phyloP scores from a whole-genome alignment of 2,329 filamentous ascomycete genomes.

The Ophiostoma australiae region DNA sequence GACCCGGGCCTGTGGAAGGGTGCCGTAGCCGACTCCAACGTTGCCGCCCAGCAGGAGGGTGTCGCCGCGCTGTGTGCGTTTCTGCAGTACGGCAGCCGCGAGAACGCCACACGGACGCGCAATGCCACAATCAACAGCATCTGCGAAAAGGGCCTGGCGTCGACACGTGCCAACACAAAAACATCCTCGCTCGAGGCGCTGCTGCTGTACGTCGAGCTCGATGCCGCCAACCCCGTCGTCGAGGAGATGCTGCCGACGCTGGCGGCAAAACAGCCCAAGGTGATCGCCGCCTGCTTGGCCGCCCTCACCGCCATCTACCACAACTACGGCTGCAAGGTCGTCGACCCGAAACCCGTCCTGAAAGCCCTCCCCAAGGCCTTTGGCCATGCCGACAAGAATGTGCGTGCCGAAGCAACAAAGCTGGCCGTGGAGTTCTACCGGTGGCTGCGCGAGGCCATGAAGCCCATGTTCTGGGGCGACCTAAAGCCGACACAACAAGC shows the following conservation, averaged over 20 bases:
- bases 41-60: slow-evolving; percentile 92
- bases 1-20: slow-evolving; percentile 87
- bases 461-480: slow-evolving; percentile 94
- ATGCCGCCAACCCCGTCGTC: slow-evolving; percentile 76
- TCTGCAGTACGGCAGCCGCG: slow-evolving; percentile 79
- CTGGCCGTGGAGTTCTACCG: slow-evolving; percentile 91
- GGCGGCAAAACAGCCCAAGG: slow-evolving; percentile 85
- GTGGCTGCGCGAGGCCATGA: slow-evolving; percentile 97
- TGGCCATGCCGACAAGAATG: slow-evolving; percentile 95
- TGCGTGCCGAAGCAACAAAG: slow-evolving; percentile 87
- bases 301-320: slow-evolving; percentile 82
- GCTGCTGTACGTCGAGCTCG: slow-evolving; percentile 83
- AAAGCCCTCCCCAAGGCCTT: slow-evolving; percentile 89
- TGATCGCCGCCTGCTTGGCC: slow-evolving; percentile 65
- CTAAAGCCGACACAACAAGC: slow-evolving; percentile 92
- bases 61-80: slow-evolving; percentile 85
- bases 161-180: slow-evolving; percentile 84
- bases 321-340: slow-evolving; percentile 89
- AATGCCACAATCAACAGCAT: slow-evolving; percentile 69
- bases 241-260: slow-evolving; percentile 83
- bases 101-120: slow-evolving; percentile 74
- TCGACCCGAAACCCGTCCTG: slow-evolving; percentile 87
- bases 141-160: slow-evolving; percentile 85
- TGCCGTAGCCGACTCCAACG: slow-evolving; percentile 89
- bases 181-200: slow-evolving; percentile 79